Evolutionary conservation across 257 asterid species (phyloP).

Genomic region (Fraxinus pennsylvanica): DNA sequence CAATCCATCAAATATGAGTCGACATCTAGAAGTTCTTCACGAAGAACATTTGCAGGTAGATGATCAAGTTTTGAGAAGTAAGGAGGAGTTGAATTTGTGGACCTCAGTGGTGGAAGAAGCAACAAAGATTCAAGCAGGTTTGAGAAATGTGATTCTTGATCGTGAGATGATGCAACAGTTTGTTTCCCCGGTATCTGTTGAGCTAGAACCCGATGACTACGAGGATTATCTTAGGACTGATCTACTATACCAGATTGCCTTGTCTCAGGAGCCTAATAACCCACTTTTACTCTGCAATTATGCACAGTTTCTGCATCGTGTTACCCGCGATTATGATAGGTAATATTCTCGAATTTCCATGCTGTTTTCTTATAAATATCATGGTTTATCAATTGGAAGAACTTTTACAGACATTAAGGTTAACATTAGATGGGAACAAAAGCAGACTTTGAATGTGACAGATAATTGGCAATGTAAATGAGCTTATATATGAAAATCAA

Average conservation of each 20-base stretch:
- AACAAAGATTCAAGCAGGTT: conserved; percentile 32
- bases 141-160: conserved; percentile 35
- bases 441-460: background rate
- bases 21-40: conserved; percentile 11
- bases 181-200: conserved; percentile 65
- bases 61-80: conserved; percentile 30
- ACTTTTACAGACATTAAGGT: no score
- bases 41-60: conserved; percentile 20
- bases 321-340: conserved; percentile 66
- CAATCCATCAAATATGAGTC: background rate
- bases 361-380: background rate
- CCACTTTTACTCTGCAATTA: conserved; percentile 78
- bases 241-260: conserved; percentile 58
- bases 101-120: conserved; percentile 62
- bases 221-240: conserved; percentile 60
- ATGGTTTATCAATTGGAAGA: background rate
- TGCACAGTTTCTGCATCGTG: conserved; percentile 67
- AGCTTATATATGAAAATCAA: no score
- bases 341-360: conserved; percentile 24
- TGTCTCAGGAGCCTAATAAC: conserved; percentile 63
- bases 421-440: no score
- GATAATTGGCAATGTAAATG: background rate
- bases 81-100: conserved; percentile 60
- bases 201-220: conserved; percentile 54
- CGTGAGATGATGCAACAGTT: conserved; percentile 36